phyloP scores from a whole-genome alignment of 1,139 yeast genomes.

The Diutina scorzettiae region DNA sequence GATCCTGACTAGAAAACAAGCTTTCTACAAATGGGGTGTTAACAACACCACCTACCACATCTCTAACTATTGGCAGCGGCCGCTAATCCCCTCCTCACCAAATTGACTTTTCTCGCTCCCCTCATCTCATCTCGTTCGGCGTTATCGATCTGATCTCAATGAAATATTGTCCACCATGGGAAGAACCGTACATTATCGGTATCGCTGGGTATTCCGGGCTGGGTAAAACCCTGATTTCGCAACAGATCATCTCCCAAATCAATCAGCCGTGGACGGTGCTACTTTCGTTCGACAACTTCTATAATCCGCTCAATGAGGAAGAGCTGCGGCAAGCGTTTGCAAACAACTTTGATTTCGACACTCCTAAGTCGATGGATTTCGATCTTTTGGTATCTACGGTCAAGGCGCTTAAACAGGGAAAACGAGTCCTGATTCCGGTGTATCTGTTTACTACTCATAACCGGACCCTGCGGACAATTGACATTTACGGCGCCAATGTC shows the following conservation, averaged over 20 bases:
- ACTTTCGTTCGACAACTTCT: slow-evolving; percentile 82
- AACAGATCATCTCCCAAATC: slow-evolving; percentile 64
- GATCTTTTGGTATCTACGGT: slow-evolving; percentile 60
- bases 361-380: slow-evolving; percentile 71
- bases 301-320: slow-evolving; percentile 55
- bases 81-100: no score
- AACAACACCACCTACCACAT: no score
- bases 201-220: slow-evolving; percentile 93
- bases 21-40: no score
- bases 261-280: slow-evolving; percentile 96
- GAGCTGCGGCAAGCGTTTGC: slow-evolving; percentile 54
- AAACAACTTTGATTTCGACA: slow-evolving; percentile 71
- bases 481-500: slow-evolving; percentile 92
- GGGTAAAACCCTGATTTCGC: slow-evolving; percentile 90
- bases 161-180: slow-evolving; percentile 81
- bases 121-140: no score
- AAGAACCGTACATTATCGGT: slow-evolving; percentile 88
- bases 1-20: no score
- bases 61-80: no score
- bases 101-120: no score
- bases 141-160: no score
- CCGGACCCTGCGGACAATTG: slow-evolving; percentile 54
- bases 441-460: slow-evolving; percentile 73
- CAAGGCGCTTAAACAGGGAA: slow-evolving; percentile 45
- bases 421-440: slow-evolving; percentile 65